Percentiles rank a stretch among this genome's conserved stretches.
Conservation (phyloP, 2,329 filamentous ascomycete species). For the Diaporthe citriasiana region DNA sequence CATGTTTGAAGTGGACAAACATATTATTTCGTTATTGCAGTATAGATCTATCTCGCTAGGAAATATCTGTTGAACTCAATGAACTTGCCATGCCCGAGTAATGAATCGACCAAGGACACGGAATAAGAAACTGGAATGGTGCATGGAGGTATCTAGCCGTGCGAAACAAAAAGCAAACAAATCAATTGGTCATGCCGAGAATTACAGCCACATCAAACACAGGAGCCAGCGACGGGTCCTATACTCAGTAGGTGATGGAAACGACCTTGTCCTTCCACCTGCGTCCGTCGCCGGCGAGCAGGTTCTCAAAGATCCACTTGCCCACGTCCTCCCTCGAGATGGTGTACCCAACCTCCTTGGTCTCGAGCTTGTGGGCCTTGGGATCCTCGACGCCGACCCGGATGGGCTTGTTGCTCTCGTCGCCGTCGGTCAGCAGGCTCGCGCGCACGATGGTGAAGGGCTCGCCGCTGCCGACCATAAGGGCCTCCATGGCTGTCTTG, state of each 20-base stretch:
- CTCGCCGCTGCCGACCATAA: conserved; percentile 48
- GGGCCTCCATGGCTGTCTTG: conserved; percentile 60
- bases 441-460: conserved; percentile 52
- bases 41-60: not conserved
- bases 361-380: conserved; percentile 49
- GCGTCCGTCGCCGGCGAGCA: conserved; percentile 47
- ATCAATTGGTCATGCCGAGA: not conserved
- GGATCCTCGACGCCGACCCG: conserved; percentile 58
- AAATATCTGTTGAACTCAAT: not conserved
- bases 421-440: conserved; percentile 50
- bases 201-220: not conserved
- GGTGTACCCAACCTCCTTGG: conserved; percentile 59
- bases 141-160: conserved; percentile 21
- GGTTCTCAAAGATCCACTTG: conserved; percentile 60
- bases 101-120: not conserved
- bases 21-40: not conserved
- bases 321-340: conserved; percentile 64
- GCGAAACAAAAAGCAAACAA: not conserved
- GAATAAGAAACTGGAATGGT: not conserved
- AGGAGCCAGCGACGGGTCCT: not conserved
- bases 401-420: conserved; percentile 49
- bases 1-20: no score
- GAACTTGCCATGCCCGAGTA: no score
- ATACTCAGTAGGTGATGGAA: conserved; percentile 53
- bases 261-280: conserved; percentile 55